These are phyloP conservation scores for Saccharomyces pastorianus DNA, from an alignment of 1,139 yeast species.

Conservation along the genomic window DNA sequence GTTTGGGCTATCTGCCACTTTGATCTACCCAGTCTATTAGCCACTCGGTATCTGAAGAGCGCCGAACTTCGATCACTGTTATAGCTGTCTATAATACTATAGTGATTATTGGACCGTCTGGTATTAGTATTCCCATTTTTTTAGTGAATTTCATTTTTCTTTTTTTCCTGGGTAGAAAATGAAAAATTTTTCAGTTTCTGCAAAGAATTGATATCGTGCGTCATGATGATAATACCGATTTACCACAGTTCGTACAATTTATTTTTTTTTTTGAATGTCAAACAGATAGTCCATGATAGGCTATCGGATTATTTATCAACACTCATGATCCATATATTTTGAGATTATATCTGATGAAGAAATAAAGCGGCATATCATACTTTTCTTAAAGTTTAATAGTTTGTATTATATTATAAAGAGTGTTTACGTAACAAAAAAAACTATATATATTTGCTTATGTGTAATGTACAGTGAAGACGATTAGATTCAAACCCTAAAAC, in stretches of 20 bases:
- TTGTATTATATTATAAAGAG: not conserved
- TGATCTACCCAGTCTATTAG: not conserved
- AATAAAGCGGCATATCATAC: not conserved
- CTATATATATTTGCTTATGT: not conserved
- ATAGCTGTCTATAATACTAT: not conserved
- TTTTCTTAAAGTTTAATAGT: not conserved
- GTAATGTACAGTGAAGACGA: conserved; percentile 1
- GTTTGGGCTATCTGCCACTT: not conserved
- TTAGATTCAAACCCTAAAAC: not conserved
- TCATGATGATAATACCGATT: not conserved
- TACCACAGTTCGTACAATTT: no score
- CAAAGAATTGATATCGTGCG: not conserved
- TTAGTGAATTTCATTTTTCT: not conserved
- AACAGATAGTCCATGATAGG: not conserved
- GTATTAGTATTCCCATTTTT: not conserved
- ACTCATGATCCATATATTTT: not conserved
- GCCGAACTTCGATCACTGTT: not conserved
- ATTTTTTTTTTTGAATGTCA: no score
- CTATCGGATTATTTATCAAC: not conserved
- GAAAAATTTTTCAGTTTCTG: not conserved
- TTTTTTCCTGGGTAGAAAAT: not conserved
- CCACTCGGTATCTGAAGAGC: not conserved
- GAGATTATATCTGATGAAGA: not conserved
- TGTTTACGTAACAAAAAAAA: not conserved
- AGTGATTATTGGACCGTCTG: not conserved